Conservation (phyloP, 2,329 filamentous ascomycete species). For the Plenodomus tracheiphilus region DNA sequence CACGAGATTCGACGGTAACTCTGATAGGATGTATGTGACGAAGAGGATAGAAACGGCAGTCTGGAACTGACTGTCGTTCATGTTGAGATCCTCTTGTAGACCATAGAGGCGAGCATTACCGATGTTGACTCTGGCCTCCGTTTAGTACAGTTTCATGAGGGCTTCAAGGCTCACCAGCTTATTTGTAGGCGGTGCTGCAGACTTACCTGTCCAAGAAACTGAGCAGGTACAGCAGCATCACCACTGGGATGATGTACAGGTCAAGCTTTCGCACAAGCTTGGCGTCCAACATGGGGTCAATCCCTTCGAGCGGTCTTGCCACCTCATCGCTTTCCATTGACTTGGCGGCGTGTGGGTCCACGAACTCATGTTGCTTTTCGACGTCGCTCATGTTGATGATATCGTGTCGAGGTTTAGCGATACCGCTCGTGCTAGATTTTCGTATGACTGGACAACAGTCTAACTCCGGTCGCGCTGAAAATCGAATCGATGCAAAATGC, state of each 20-base stretch:
- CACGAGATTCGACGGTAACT: slow-evolving; percentile 52
- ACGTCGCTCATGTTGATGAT: slow-evolving; percentile 30
- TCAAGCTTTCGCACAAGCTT: slow-evolving; percentile 68
- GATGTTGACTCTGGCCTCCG: slow-evolving; percentile 62
- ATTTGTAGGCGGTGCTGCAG: not conserved
- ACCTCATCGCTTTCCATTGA: slow-evolving; percentile 27
- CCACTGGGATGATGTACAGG: slow-evolving; percentile 64
- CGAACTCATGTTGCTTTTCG: slow-evolving; percentile 25
- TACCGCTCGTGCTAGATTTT: not conserved
- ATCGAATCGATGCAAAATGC: not conserved
- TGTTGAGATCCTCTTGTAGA: slow-evolving; percentile 63
- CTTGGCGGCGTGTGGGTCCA: slow-evolving; percentile 5
- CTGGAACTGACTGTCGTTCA: slow-evolving; percentile 70
- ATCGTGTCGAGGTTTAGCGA: not conserved
- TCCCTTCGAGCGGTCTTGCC: slow-evolving; percentile 31
- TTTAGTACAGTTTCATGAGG: slow-evolving; percentile 10
- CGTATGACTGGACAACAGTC: slow-evolving; percentile 6
- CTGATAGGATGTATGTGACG: slow-evolving; percentile 51
- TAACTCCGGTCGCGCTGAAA: not conserved
- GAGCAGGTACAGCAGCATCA: slow-evolving; percentile 73
- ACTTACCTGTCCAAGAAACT: slow-evolving; percentile 72
- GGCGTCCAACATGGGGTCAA: slow-evolving; percentile 52
- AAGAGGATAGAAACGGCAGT: slow-evolving; percentile 51
- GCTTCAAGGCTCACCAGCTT: not conserved
- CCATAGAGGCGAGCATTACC: slow-evolving; percentile 68